These are phyloP conservation scores for Neophaeococcomyces mojaviensis DNA, from an alignment of 2,329 filamentous ascomycete genomes.

Conservation along the genomic window DNA sequence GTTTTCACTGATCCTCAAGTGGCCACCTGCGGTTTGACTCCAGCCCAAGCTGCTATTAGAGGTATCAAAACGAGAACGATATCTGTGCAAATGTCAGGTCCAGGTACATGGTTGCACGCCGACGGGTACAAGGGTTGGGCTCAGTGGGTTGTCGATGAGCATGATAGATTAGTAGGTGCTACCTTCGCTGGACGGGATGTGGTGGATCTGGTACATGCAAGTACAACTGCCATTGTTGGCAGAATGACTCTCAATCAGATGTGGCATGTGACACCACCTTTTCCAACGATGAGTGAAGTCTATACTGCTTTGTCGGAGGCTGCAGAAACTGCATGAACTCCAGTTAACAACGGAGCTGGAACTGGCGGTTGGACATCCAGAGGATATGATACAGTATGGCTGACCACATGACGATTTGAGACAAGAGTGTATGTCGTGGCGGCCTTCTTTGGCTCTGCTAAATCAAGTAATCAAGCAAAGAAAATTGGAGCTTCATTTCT, in stretches of 20 bases:
- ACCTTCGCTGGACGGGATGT: slow-evolving; percentile 12
- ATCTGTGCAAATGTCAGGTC: slow-evolving; percentile 1
- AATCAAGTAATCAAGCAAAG: slow-evolving; percentile 6
- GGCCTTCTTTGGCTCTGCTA: too few relatives aligned
- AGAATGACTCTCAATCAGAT: slow-evolving; percentile 7
- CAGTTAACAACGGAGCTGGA: too few relatives aligned
- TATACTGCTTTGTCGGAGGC: neutral
- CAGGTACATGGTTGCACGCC: slow-evolving; percentile 10
- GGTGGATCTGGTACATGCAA: slow-evolving; percentile 12
- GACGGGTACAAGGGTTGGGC: slow-evolving; percentile 13
- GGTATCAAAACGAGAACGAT: slow-evolving; percentile 8
- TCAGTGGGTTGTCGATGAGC: slow-evolving; percentile 14
- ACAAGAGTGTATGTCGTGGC: too few relatives aligned
- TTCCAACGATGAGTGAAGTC: slow-evolving; percentile 8
- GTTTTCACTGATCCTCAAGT: slow-evolving; percentile 11
- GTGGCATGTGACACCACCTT: slow-evolving; percentile 9
- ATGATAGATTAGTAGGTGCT: slow-evolving; percentile 11
- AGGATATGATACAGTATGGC: too few relatives aligned
- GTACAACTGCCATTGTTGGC: slow-evolving; percentile 13
- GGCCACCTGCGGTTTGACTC: slow-evolving; percentile 9
- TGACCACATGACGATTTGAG: too few relatives aligned
- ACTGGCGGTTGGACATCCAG: too few relatives aligned
- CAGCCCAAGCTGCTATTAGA: slow-evolving; percentile 4
- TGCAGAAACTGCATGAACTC: too few relatives aligned
- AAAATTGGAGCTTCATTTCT: slow-evolving; percentile 27